Base-by-base conservation (phyloP, 495 filamentous ascomycete species). In the Sordaria brevicollis region DNA sequence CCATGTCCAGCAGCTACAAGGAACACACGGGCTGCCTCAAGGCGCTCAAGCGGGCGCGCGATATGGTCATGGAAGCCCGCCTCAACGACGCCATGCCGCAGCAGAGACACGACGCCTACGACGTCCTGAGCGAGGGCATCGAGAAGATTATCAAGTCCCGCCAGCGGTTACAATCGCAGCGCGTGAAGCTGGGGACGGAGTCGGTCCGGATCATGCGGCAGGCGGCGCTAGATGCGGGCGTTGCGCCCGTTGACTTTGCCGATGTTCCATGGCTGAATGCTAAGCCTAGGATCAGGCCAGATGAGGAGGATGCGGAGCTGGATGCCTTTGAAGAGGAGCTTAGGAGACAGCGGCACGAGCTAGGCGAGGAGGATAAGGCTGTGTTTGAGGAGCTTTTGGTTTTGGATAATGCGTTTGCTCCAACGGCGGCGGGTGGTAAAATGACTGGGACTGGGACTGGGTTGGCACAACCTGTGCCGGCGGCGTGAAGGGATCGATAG, bases 41-140 rank as follows among this genome's bases (percentile, higher is more conserved):
- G 25, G 72, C 76, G 1, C 71, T 86, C 0, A 79, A 80, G 68
- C 70, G 74, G 8, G 75, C 77, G 2, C 73, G 74, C 17, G 74
- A 71, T n/a, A 54, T 35, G 8, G 74, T 79, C 17, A 31, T 9
- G 66, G 35, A 31, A 38, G 68, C 43, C 6, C 9, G 62, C 34
- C 41, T 6, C 21, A 11, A 34, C 41, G 57, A 65, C n/a, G 9
- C 65, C 5, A n/a, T 21, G 29, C 31, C 15, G 43, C 38, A 70
- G 43, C 35, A 65, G 21, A 25, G 13, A n/a, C 21, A 36, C 35
- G 49, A 62, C 25, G 72, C 72, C 0, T 31, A 67, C 17, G 67
- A 19, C 29, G 31, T 70, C 25, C 39, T 78, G 13, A 34, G 71
- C 3, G 68, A 73, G 4, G 73, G 68, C 4, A 70, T 79, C 1